Evolutionary conservation across 306 rosid genomes (phyloP).

Genomic region (Castanea sativa): DNA sequence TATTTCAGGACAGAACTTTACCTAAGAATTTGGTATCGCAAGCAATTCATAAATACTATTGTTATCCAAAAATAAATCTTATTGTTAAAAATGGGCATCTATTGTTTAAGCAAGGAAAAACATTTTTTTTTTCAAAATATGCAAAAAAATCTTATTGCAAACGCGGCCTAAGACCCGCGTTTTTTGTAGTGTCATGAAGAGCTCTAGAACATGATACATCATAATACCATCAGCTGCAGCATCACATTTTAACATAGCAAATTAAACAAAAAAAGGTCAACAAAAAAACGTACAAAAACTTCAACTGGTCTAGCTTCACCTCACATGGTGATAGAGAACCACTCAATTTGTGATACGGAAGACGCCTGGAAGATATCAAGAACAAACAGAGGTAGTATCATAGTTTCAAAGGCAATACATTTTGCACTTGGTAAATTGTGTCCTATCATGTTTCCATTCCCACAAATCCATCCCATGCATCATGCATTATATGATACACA

Average conservation of each 20-base stretch:
- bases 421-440: not conserved
- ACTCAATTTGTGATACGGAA: slow-evolving; percentile 69
- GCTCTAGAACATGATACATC: slow-evolving; percentile 52
- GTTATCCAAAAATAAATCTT: not conserved
- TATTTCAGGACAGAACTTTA: not conserved
- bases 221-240: slow-evolving; percentile 25
- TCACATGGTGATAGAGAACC: slow-evolving; percentile 77
- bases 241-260: slow-evolving; percentile 9
- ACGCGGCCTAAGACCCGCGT: too few relatives aligned
- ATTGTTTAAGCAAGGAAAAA: not conserved
- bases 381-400: slow-evolving; percentile 28
- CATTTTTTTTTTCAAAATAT: not conserved
- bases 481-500: not conserved
- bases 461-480: not conserved
- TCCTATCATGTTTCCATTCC: not conserved
- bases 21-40: not conserved
- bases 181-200: slow-evolving; percentile 45
- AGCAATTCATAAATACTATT: not conserved
- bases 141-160: not conserved
- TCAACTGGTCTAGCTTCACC: slow-evolving; percentile 82
- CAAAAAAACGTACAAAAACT: slow-evolving; percentile 71
- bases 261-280: not conserved
- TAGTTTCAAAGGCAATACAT: slow-evolving; percentile 16
- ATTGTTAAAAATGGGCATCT: not conserved
- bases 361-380: slow-evolving; percentile 59